A percentile compares a stretch with the other conserved stretches of the same genome.
phyloP scores from a whole-genome alignment of 768 basidiomycete species.

The Leucocoprinus birnbaumii region DNA sequence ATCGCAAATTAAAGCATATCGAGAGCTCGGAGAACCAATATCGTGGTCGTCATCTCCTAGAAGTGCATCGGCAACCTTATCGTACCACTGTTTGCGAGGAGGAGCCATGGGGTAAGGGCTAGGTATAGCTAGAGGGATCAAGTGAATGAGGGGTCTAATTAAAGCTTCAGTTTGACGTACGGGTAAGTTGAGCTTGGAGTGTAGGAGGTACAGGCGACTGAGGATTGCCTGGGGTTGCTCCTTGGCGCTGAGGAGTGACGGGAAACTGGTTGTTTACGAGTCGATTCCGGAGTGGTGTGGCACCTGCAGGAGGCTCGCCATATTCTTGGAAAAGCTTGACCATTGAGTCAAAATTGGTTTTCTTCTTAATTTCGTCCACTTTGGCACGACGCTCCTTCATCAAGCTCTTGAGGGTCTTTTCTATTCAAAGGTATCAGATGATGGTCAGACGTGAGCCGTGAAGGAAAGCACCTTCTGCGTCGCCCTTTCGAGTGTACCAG shows the following conservation, averaged over 20 bases:
- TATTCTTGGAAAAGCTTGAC: slow-evolving; percentile 88
- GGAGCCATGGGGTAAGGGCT: slow-evolving; percentile 36
- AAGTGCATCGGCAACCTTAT: slow-evolving; percentile 83
- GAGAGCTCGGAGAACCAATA: slow-evolving; percentile 40
- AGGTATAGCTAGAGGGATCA: slow-evolving; percentile 18
- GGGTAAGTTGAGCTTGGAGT: slow-evolving; percentile 25
- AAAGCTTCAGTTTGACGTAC: slow-evolving; percentile 17
- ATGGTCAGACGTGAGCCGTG: not conserved
- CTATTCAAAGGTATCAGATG: slow-evolving; percentile 37
- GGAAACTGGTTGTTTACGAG: slow-evolving; percentile 24
- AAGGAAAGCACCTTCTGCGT: slow-evolving; percentile 71
- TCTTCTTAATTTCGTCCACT: slow-evolving; percentile 96
- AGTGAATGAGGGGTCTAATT: slow-evolving; percentile 6
- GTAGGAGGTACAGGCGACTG: slow-evolving; percentile 21
- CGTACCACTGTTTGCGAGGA: slow-evolving; percentile 78
- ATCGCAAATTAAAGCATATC: slow-evolving; percentile 86
- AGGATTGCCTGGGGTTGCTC: slow-evolving; percentile 14
- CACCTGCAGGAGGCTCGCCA: slow-evolving; percentile 53
- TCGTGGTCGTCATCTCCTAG: slow-evolving; percentile 71
- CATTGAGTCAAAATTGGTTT: slow-evolving; percentile 93
- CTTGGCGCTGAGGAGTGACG: slow-evolving; percentile 29
- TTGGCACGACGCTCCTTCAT: slow-evolving; percentile 79
- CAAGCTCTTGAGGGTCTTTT: slow-evolving; percentile 72
- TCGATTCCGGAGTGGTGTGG: slow-evolving; percentile 42
- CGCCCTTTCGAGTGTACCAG: slow-evolving; percentile 79